These are phyloP conservation scores for Multifurca ochricompacta DNA, from an alignment of 768 basidiomycete species.

Conservation along the genomic window DNA sequence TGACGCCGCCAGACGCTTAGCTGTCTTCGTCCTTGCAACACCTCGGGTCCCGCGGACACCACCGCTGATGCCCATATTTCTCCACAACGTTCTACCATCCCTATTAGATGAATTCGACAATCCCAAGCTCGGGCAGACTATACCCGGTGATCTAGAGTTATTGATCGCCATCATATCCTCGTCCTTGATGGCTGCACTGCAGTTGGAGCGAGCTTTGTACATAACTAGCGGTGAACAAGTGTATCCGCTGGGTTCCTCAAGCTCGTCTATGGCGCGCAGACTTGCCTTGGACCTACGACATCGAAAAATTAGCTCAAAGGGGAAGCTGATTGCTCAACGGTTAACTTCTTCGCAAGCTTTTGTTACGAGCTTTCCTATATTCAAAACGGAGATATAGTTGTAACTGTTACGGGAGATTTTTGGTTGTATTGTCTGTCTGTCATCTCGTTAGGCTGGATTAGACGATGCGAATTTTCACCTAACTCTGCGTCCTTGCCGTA, in stretches of 20 bases:
- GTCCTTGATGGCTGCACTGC: constrained; percentile 55
- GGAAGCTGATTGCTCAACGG: constrained; percentile 47
- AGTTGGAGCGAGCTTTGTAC: constrained; percentile 62
- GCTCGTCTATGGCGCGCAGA: constrained; percentile 54
- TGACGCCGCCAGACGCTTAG: constrained; percentile 56
- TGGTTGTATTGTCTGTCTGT: neutral
- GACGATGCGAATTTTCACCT: neutral
- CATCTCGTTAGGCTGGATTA: neutral
- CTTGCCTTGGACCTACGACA: constrained; percentile 55
- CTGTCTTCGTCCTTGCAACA: constrained; percentile 58
- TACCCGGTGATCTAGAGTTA: constrained; percentile 51
- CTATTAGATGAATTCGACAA: constrained; percentile 51
- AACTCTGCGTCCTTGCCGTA: too few species aligned
- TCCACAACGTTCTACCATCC: constrained; percentile 58
- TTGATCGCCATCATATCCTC: constrained; percentile 59
- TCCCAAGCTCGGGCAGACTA: constrained; percentile 40
- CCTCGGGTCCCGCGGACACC: constrained; percentile 47
- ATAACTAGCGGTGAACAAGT: constrained; percentile 43
- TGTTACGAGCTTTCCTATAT: constrained; percentile 67
- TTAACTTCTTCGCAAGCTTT: constrained; percentile 57
- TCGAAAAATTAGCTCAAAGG: constrained; percentile 43
- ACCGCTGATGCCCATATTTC: constrained; percentile 66
- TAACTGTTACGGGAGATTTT: neutral
- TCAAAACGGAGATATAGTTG: constrained; percentile 33
- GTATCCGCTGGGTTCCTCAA: constrained; percentile 52